Conservation (phyloP, 2,329 filamentous ascomycete species). For the Chlorencoelia australis region DNA sequence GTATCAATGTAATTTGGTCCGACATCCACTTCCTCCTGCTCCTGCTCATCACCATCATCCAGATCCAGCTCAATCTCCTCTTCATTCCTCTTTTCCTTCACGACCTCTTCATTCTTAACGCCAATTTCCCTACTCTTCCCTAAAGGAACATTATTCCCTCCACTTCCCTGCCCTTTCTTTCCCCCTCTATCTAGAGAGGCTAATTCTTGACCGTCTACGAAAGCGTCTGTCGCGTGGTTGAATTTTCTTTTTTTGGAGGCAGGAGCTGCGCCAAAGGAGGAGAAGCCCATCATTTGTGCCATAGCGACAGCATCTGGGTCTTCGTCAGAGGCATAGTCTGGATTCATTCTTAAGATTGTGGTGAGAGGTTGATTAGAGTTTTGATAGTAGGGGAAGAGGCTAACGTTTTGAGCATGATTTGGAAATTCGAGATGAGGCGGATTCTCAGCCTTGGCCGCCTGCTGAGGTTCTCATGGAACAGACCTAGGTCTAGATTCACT, state of each 20-base stretch:
- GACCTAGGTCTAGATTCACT: too few relatives aligned
- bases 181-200: constrained; percentile 24
- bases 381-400: background rate
- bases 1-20: constrained; percentile 19
- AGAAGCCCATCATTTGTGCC: constrained; percentile 61
- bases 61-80: constrained; percentile 20
- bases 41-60: constrained; percentile 8
- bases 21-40: constrained; percentile 7
- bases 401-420: background rate
- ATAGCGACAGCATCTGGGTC: constrained; percentile 16
- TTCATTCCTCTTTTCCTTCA: constrained; percentile 9
- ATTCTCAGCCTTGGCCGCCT: constrained; percentile 6
- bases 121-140: constrained; percentile 22
- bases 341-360: constrained; percentile 1
- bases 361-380: background rate
- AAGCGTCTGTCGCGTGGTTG: constrained; percentile 45
- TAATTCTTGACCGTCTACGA: constrained; percentile 31
- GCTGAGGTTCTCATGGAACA: too few relatives aligned
- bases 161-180: constrained; percentile 26
- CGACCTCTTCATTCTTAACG: constrained; percentile 5
- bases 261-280: constrained; percentile 51
- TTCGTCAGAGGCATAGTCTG: background rate
- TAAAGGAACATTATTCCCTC: constrained; percentile 24
- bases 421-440: constrained; percentile 1
- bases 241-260: constrained; percentile 57